A percentile compares a stretch with the other conserved stretches of the same genome.
These are phyloP conservation scores for Flaveria sonorensis DNA, from an alignment of 129 eudicot genomes.

Conservation along the genomic window DNA sequence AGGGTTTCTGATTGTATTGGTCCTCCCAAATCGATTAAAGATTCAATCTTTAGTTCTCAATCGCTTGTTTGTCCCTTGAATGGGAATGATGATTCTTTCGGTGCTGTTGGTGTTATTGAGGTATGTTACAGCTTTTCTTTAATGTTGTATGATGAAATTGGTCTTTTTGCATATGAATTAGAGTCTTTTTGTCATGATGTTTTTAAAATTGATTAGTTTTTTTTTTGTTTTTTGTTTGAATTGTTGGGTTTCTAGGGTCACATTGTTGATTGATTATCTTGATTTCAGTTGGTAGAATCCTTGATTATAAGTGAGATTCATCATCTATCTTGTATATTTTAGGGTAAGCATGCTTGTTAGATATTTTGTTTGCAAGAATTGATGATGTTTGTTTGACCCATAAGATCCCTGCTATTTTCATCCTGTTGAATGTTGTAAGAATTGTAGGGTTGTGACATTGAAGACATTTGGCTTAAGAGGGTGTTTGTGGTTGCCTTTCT, in stretches of 20 bases:
- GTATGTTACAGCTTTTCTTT: constrained; percentile 19
- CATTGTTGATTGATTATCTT: not conserved
- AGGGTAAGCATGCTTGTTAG: not conserved
- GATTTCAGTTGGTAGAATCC: too few species aligned
- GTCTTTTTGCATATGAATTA: not conserved
- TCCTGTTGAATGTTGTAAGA: not conserved
- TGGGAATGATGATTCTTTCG: constrained; percentile 30
- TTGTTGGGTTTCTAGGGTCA: not conserved
- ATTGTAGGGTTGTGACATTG: not conserved
- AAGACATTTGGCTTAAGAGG: too few species aligned
- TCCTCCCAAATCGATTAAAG: constrained; percentile 43
- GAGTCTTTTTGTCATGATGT: too few species aligned
- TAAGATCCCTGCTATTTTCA: not conserved
- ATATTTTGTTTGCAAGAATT: not conserved
- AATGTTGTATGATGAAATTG: not conserved
- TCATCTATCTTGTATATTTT: not conserved
- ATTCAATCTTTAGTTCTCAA: constrained; percentile 41
- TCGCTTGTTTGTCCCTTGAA: constrained; percentile 41
- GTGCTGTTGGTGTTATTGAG: constrained; percentile 53
- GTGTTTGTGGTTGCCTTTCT: too few species aligned
- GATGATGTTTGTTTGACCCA: not conserved
- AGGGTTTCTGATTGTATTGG: constrained; percentile 44
- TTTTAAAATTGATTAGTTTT: too few species aligned
- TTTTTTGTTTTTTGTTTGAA: too few species aligned
- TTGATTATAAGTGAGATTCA: not conserved